These are phyloP conservation scores for Sclerotinia glacialis DNA, from an alignment of 2,329 filamentous ascomycete species.

Conservation along the genomic window DNA sequence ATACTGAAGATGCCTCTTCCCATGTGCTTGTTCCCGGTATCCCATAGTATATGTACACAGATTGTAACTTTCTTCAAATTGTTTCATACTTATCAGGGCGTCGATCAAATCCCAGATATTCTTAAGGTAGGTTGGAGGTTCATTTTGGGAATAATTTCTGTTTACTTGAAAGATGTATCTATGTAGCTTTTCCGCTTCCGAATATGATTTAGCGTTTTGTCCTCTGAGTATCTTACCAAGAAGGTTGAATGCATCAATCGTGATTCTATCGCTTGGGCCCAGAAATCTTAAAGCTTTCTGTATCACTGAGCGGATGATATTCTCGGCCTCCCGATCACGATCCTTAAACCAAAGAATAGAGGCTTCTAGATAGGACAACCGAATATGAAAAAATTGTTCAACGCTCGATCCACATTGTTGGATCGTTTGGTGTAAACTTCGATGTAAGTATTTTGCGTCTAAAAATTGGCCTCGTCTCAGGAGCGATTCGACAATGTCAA, in stretches of 20 bases:
- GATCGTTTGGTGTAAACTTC: neutral
- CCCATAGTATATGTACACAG: neutral
- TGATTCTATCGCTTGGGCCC: neutral
- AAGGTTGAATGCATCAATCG: neutral
- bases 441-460: neutral
- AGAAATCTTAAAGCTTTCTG: neutral
- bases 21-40: neutral
- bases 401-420: neutral
- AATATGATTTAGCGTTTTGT: too few relatives aligned
- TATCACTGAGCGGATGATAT: neutral
- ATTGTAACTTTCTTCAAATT: neutral
- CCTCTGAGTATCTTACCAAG: too few relatives aligned
- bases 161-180: neutral
- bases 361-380: neutral
- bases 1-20: neutral
- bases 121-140: rapidly evolving
- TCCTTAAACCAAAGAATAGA: rapidly evolving
- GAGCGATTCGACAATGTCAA: neutral
- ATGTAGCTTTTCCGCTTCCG: neutral
- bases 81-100: rapidly evolving
- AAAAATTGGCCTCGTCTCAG: rapidly evolving
- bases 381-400: neutral
- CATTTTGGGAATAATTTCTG: neutral
- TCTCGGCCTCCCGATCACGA: neutral
- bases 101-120: rapidly evolving